phyloP scores from a whole-genome alignment of 768 basidiomycete species.

The Pisolithus microcarpus region DNA sequence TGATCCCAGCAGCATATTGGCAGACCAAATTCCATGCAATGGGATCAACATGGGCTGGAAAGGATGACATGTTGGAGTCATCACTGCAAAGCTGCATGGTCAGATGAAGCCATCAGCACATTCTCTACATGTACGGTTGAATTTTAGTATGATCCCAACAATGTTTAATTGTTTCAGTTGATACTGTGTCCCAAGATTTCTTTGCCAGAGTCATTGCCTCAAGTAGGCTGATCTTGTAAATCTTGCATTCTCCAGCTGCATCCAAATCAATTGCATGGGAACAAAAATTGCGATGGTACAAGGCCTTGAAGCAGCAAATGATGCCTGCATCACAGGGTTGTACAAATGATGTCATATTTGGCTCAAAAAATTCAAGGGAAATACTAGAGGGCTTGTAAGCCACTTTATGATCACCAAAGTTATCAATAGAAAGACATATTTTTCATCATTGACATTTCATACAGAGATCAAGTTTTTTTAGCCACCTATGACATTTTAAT shows the following conservation, averaged over 20 bases:
- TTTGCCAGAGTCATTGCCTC: constrained; percentile 26
- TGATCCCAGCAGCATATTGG: no score
- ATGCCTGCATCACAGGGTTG: constrained; percentile 1
- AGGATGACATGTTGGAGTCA: no score
- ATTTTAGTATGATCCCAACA: constrained; percentile 1
- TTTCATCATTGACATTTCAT: constrained; percentile 2
- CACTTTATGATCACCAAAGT: constrained; percentile 3
- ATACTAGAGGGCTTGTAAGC: constrained; percentile 4
- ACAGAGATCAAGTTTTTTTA: constrained; percentile 16
- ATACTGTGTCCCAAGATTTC: constrained; percentile 27
- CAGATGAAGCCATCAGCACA: no score
- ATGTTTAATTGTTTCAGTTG: constrained; percentile 9
- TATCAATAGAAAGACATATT: constrained; percentile 6
- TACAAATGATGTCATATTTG: neutral
- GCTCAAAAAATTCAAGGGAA: neutral
- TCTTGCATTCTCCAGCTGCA: constrained; percentile 23
- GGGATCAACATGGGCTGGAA: no score
- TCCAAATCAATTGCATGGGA: constrained; percentile 21
- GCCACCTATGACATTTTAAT: constrained; percentile 11
- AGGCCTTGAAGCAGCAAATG: constrained; percentile 21
- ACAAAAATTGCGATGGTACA: neutral
- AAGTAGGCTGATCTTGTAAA: constrained; percentile 32
- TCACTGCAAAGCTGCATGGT: no score
- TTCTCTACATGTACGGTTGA: neutral
- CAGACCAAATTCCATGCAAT: no score